Conservation (phyloP, 2,329 filamentous ascomycete species). For the Elsinoe necatrix region DNA sequence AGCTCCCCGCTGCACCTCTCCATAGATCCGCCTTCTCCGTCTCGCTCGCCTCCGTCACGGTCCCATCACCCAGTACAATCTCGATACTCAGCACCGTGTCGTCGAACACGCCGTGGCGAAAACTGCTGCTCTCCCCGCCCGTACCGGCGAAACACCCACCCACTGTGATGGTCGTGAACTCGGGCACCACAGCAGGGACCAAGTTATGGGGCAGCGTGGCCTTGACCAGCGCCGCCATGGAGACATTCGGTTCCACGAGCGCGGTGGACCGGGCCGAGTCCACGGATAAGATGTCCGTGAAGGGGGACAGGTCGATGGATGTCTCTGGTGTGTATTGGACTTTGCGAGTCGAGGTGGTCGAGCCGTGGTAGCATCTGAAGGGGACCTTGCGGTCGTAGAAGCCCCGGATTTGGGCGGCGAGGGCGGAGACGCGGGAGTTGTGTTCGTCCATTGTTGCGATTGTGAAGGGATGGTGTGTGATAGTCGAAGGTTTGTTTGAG, state of each 20-base stretch:
- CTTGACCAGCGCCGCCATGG: constrained; percentile 56
- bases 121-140: constrained; percentile 58
- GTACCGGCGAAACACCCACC: constrained; percentile 61
- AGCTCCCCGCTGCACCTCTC: constrained; percentile 49
- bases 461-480: too few relatives aligned
- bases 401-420: constrained; percentile 33
- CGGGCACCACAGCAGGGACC: constrained; percentile 59
- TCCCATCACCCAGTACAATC: constrained; percentile 53
- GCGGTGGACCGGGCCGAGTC: constrained; percentile 36
- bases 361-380: constrained; percentile 51
- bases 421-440: neutral
- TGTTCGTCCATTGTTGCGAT: neutral
- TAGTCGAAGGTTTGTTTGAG: neutral
- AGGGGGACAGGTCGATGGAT: constrained; percentile 42
- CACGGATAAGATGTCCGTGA: constrained; percentile 41
- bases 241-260: constrained; percentile 59
- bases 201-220: constrained; percentile 48
- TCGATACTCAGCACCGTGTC: constrained; percentile 54
- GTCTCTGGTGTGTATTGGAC: constrained; percentile 34
- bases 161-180: constrained; percentile 61
- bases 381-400: constrained; percentile 41
- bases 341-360: constrained; percentile 44
- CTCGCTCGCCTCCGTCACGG: constrained; percentile 42
- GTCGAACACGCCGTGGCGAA: constrained; percentile 59
- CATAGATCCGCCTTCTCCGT: constrained; percentile 48